These are phyloP conservation scores for Paxillus involutus DNA, from an alignment of 768 basidiomycete genomes.

Conservation along the genomic window DNA sequence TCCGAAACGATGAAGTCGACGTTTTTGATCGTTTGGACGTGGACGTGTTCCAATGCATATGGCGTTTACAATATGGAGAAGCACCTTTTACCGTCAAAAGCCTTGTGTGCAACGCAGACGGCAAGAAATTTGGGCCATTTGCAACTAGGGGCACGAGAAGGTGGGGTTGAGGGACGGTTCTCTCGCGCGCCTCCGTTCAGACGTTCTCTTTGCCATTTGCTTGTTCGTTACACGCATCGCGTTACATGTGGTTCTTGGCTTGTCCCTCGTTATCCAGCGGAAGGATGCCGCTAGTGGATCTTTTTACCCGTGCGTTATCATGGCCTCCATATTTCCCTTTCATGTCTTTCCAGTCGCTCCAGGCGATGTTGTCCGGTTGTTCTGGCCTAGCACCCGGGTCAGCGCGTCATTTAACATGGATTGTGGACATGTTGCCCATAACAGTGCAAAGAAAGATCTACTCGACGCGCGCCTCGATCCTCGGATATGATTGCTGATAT, in stretches of 20 bases:
- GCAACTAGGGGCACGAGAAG: too few species aligned
- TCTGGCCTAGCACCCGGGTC: conserved; percentile 45
- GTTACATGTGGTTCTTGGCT: conserved; percentile 42
- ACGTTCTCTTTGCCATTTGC: conserved; percentile 44
- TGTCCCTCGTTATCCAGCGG: conserved; percentile 32
- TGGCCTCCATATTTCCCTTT: conserved; percentile 44
- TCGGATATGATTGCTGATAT: background rate
- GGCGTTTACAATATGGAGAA: too few species aligned
- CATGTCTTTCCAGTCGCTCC: conserved; percentile 38
- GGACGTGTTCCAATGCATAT: too few species aligned
- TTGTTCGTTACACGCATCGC: conserved; percentile 55
- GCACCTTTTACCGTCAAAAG: too few species aligned
- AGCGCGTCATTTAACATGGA: conserved; percentile 46
- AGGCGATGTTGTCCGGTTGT: conserved; percentile 35
- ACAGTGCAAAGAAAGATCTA: conserved; percentile 57
- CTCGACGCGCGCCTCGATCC: conserved; percentile 51
- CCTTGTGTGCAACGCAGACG: too few species aligned
- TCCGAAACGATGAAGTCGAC: too few species aligned
- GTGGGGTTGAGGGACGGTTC: too few species aligned
- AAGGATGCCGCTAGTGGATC: conserved; percentile 32
- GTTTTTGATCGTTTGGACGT: too few species aligned
- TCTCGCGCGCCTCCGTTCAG: conserved; percentile 41
- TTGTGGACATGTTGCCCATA: conserved; percentile 52
- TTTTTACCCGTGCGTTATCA: conserved; percentile 38
- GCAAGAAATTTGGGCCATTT: too few species aligned